Percentiles rank a stretch among this genome's conserved stretches.
Evolutionary conservation across 768 basidiomycete genomes (phyloP).

Genomic region (Mycena galericulata): DNA sequence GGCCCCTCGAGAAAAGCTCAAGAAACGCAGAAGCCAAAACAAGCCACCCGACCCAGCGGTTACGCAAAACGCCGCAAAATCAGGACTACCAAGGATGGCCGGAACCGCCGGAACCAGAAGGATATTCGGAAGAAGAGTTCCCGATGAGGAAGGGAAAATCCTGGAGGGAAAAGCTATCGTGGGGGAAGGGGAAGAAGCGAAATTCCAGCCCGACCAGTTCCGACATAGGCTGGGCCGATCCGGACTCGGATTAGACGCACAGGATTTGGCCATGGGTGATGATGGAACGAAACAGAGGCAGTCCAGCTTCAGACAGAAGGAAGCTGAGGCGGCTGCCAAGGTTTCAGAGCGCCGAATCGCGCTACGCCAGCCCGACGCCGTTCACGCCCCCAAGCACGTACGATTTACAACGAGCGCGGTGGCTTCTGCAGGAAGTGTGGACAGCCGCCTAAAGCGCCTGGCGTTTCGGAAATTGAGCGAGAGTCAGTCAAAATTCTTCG

Average conservation of each 20-base stretch:
- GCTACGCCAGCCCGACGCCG: not conserved
- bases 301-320: no score
- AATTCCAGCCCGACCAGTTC: conserved; percentile 18
- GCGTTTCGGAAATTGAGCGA: not conserved
- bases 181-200: conserved; percentile 1
- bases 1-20: conserved; percentile 6
- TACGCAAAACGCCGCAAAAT: not conserved
- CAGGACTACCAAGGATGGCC: not conserved
- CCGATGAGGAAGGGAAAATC: conserved; percentile 28
- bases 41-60: not conserved
- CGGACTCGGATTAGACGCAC: conserved; percentile 27
- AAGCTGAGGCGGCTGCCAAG: no score
- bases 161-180: conserved; percentile 25
- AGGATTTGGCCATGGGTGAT: no score
- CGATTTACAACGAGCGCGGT: conserved; percentile 18
- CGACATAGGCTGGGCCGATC: conserved; percentile 31
- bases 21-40: not conserved
- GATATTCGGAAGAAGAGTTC: conserved; percentile 33
- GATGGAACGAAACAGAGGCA: no score
- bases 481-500: conserved; percentile 16
- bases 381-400: conserved; percentile 7
- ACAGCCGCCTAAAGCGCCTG: not conserved
- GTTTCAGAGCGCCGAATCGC: not conserved
- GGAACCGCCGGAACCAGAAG: not conserved
- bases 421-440: not conserved